phyloP scores from a whole-genome alignment of 805 yeast genomes.

The Zygotorulaspora danielsina region DNA sequence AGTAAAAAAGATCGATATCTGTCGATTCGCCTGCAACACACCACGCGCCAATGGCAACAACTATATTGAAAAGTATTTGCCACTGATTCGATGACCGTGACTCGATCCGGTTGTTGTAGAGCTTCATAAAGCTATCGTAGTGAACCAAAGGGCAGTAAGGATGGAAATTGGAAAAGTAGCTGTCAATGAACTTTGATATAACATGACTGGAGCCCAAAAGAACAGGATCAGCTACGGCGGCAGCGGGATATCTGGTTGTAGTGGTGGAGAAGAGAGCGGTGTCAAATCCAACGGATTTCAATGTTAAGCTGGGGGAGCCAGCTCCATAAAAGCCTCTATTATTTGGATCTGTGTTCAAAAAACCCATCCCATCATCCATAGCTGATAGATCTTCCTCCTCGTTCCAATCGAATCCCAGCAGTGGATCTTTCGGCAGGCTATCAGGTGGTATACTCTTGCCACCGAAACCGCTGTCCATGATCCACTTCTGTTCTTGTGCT shows the following conservation, averaged over 20 bases:
- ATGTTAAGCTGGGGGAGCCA: constrained; percentile 54
- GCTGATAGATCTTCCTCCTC: constrained; percentile 41
- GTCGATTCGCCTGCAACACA: constrained; percentile 51
- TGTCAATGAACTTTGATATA: constrained; percentile 38
- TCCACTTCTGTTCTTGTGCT: constrained; percentile 6
- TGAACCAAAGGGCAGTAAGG: constrained; percentile 58
- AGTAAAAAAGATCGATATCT: constrained; percentile 51
- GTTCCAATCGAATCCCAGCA: constrained; percentile 57
- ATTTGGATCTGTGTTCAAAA: constrained; percentile 45
- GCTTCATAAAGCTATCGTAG: constrained; percentile 48
- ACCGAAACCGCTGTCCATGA: constrained; percentile 5
- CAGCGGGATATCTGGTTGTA: constrained; percentile 1
- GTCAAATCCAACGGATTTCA: constrained; percentile 43
- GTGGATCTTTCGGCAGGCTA: constrained; percentile 41
- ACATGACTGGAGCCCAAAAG: constrained; percentile 15
- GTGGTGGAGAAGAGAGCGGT: constrained; percentile 3
- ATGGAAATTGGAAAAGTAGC: constrained; percentile 57
- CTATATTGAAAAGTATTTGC: constrained; percentile 52
- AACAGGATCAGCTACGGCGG: constrained; percentile 7
- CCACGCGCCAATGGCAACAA: constrained; percentile 68
- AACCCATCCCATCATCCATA: constrained; percentile 60
- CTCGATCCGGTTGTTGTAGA: constrained; percentile 40
- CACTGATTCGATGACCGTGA: constrained; percentile 43
- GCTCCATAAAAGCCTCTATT: constrained; percentile 64
- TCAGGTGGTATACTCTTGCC: constrained; percentile 30